These are phyloP conservation scores for Cryptosporidium muris DNA, from an alignment of 169 alveolate genomes.

Conservation along the genomic window DNA sequence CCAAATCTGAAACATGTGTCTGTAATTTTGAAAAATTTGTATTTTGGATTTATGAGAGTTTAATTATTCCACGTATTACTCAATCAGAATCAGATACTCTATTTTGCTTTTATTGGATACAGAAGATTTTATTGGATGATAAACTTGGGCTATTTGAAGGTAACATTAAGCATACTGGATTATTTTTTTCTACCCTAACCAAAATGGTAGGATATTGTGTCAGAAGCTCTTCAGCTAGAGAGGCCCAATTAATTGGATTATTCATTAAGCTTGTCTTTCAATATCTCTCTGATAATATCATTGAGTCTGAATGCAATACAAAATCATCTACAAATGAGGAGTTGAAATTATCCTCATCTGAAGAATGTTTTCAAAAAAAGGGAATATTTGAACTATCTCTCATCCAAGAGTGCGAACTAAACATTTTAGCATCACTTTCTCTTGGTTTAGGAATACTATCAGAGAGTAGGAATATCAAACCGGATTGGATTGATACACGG, in stretches of 20 bases:
- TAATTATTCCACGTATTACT: conserved; percentile 48
- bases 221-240: conserved; percentile 58
- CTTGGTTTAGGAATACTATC: conserved; percentile 50
- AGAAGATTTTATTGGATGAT: conserved; percentile 7
- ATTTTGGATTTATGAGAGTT: conserved; percentile 33
- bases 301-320: not conserved
- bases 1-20: no score
- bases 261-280: conserved; percentile 32
- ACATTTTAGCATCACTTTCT: conserved; percentile 44
- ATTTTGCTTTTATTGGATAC: conserved; percentile 47
- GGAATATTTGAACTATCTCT: not conserved
- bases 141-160: conserved; percentile 28
- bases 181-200: conserved; percentile 3
- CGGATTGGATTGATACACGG: conserved; percentile 55
- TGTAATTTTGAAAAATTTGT: conserved; percentile 13
- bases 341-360: not conserved
- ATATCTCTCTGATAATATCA: not conserved
- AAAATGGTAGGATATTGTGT: conserved; percentile 19
- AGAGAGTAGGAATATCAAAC: conserved; percentile 1
- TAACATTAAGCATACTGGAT: not conserved
- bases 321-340: not conserved
- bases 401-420: conserved; percentile 31
- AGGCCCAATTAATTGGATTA: conserved; percentile 41
- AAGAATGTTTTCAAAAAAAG: not conserved
- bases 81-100: conserved; percentile 60